phyloP scores from a whole-genome alignment of 768 basidiomycete species.

The Kwoniella pini region DNA sequence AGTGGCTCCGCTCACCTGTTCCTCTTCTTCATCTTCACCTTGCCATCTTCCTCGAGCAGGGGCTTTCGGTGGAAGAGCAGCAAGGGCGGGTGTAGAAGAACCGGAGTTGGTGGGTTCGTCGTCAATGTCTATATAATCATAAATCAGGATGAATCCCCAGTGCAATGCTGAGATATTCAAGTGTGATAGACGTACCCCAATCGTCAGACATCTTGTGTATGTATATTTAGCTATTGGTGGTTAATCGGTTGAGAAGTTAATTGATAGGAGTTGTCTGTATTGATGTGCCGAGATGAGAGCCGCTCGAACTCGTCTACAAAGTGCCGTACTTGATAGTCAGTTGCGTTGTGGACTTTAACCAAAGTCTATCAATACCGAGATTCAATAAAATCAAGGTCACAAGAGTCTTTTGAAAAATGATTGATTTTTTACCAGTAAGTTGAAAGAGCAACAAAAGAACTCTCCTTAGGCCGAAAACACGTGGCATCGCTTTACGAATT shows the following conservation, averaged over 20 bases:
- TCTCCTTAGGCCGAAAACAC: slow-evolving; percentile 6
- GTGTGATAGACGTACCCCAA: slow-evolving; percentile 35
- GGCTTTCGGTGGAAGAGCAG: slow-evolving; percentile 25
- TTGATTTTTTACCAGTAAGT: too few species aligned
- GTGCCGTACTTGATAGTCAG: too few species aligned
- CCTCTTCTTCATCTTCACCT: slow-evolving; percentile 84
- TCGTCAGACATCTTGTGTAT: slow-evolving; percentile 42
- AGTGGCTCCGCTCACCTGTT: slow-evolving; percentile 70
- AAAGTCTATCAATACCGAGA: too few species aligned
- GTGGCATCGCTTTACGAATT: not conserved
- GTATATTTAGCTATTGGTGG: not conserved
- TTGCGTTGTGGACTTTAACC: too few species aligned
- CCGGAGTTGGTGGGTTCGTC: slow-evolving; percentile 45
- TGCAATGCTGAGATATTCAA: not conserved
- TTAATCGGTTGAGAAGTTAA: not conserved
- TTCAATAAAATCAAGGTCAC: too few species aligned
- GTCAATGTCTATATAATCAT: slow-evolving; percentile 30
- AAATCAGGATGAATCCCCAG: not conserved
- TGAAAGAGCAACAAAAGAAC: not conserved
- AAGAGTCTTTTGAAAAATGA: too few species aligned
- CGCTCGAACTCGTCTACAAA: too few species aligned
- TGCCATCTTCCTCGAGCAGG: slow-evolving; percentile 71
- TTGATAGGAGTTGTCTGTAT: not conserved
- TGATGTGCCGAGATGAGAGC: too few species aligned
- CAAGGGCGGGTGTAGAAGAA: slow-evolving; percentile 43